Evolutionary conservation across 495 filamentous ascomycete genomes (phyloP), one percentile per base, ranked within the genome.

Genomic region (Talaromyces thailandensis): DNA sequence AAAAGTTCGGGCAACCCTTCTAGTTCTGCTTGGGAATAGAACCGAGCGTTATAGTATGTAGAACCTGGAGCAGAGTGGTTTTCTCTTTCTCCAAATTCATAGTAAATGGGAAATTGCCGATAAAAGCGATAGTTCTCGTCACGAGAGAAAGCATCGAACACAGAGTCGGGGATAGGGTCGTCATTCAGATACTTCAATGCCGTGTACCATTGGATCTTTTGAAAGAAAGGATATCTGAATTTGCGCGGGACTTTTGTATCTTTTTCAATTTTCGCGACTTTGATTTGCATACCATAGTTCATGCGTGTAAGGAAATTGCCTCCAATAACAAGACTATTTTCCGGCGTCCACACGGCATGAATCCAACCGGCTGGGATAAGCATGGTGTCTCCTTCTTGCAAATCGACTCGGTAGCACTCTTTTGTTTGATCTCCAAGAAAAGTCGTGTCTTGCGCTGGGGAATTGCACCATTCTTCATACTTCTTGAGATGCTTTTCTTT

Each of bases 311-410:
- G 74, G 64, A 90, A 91, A 69, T 91, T 91, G 25, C 88, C 88
- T 24, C 88, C 88, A 61, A 91, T 89, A 18, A 91, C 88, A 52
- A 91, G 68, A 65, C 86, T 90, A 67, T 90, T 85, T 64, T 87
- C 81, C 2, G 88, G 88, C 16, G 88, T 91, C 86, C 89, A 91
- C 6, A 91, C 88, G 14, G 88, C 88, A 68, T 91, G 88, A 59
- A 91, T 91, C 88, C 88, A 91, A 11, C 88, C 88, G 12, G 88
- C 88, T 5, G 88, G 88, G 62, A 91, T 91, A 43, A 91, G 73
- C 84, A 91, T 89, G 4, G 88, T 91, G 67, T 91, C 88, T 9
- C 88, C 88, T 65, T 87, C 85, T 18, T 76, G 81, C 6, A 91
- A 82, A 64, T 89, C 87, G 50, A 91, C 85, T 28, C 88, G 81